Evolutionary conservation across 2,329 filamentous ascomycete genomes (phyloP).

Genomic region (Ustilaginoidea virens): DNA sequence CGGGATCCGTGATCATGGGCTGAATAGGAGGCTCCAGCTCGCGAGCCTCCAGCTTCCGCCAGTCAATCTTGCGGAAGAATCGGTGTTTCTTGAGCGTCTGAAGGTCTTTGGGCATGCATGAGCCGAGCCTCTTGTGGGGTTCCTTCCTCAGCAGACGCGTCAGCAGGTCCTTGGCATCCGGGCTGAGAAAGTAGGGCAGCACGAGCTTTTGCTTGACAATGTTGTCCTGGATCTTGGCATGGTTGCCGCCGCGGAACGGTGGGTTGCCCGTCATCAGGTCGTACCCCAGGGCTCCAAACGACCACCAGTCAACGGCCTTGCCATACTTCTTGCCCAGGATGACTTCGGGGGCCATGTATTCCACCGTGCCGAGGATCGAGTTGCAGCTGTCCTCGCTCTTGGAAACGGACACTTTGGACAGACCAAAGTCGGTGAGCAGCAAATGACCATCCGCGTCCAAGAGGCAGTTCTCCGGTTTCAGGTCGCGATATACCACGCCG

Average conservation of each 20-base stretch:
- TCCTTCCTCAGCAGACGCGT: conserved; percentile 85
- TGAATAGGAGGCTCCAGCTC: conserved; percentile 81
- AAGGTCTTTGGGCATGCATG: conserved; percentile 79
- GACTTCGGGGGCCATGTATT: conserved; percentile 98
- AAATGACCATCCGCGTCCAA: conserved; percentile 84
- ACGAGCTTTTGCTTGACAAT: conserved; percentile 85
- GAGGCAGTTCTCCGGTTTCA: conserved; percentile 96
- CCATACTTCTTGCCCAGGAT: conserved; percentile 79
- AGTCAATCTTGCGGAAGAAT: conserved; percentile 95
- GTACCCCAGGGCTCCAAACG: conserved; percentile 79
- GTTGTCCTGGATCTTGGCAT: conserved; percentile 89
- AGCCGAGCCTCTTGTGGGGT: conserved; percentile 74
- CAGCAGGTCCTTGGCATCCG: conserved; percentile 87
- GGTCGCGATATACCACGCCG: conserved; percentile 88
- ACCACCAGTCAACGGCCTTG: conserved; percentile 97
- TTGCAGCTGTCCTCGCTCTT: conserved; percentile 47
- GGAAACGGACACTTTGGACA: conserved; percentile 84
- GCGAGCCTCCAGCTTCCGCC: conserved; percentile 68
- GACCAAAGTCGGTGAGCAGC: conserved; percentile 87
- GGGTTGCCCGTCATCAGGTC: conserved; percentile 87
- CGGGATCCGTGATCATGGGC: conserved; percentile 88
- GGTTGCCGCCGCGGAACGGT: conserved; percentile 80
- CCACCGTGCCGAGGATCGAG: conserved; percentile 84
- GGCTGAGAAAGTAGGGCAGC: conserved; percentile 78
- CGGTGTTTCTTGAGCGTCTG: conserved; percentile 76